These are phyloP conservation scores for Nakaseomyces sp. DNA, from an alignment of 1,139 yeast species.

Conservation along the genomic window DNA sequence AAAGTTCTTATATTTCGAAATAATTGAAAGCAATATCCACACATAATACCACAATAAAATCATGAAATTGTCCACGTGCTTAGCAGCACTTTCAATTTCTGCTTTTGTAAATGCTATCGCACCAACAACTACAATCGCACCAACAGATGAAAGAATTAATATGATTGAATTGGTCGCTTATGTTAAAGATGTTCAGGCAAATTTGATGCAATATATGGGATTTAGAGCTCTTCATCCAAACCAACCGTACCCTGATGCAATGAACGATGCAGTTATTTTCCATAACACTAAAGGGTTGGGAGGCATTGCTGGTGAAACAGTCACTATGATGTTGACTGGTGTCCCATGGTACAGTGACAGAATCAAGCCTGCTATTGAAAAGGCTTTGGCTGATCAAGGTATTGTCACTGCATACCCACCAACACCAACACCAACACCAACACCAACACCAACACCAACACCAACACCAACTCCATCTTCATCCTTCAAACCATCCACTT, in stretches of 20 bases:
- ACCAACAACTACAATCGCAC: conserved; percentile 9
- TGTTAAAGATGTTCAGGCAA: conserved; percentile 7
- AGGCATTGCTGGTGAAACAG: conserved; percentile 6
- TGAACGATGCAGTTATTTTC: conserved; percentile 7
- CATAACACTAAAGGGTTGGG: conserved; percentile 1
- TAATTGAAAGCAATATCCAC: too few species aligned
- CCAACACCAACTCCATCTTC: neutral
- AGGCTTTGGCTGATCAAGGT: conserved; percentile 7
- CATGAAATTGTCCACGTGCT: neutral
- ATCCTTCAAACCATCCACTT: too few species aligned
- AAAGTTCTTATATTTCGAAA: too few species aligned
- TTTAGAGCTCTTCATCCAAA: conserved; percentile 7
- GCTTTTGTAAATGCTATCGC: conserved; percentile 7
- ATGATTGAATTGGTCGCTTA: conserved; percentile 9
- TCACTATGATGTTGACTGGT: conserved; percentile 12
- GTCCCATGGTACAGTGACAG: conserved; percentile 13
- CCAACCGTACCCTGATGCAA: conserved; percentile 8
- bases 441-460: neutral
- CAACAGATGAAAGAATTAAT: conserved; percentile 8
- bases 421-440: neutral
- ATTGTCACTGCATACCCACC: conserved; percentile 7
- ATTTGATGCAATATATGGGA: conserved; percentile 7
- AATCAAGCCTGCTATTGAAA: conserved; percentile 8
- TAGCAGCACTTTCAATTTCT: neutral
- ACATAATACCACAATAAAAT: neutral